phyloP scores from a whole-genome alignment of 768 basidiomycete species.

The Atractiella rhizophila region DNA sequence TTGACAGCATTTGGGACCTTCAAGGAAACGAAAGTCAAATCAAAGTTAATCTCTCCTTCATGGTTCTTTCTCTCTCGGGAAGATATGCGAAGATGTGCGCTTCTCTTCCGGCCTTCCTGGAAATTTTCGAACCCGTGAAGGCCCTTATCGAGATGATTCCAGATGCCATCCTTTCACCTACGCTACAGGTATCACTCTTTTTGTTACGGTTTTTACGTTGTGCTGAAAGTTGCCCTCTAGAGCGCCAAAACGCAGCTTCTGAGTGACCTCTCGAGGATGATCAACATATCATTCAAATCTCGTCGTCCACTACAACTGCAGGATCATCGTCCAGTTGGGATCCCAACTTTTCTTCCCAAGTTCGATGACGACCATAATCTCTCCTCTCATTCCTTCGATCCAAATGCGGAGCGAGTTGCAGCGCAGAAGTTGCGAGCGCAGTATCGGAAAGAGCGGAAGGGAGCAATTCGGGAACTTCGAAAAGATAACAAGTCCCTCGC shows the following conservation, averaged over 20 bases:
- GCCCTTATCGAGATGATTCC: slow-evolving; percentile 34
- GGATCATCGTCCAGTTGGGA: slow-evolving; percentile 85
- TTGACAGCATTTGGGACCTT: too few species aligned
- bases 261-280: slow-evolving; percentile 4
- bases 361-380: slow-evolving; percentile 37
- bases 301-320: slow-evolving; percentile 63
- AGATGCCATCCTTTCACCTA: slow-evolving; percentile 26
- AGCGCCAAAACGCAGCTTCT: neutral
- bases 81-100: slow-evolving; percentile 25
- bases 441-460: slow-evolving; percentile 87
- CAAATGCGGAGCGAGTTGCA: slow-evolving; percentile 73
- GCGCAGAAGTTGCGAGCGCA: slow-evolving; percentile 58
- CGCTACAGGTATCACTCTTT: slow-evolving; percentile 30
- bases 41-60: slow-evolving; percentile 44
- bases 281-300: slow-evolving; percentile 22
- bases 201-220: neutral
- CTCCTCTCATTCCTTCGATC: slow-evolving; percentile 38
- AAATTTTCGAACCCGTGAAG: slow-evolving; percentile 47
- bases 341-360: slow-evolving; percentile 75
- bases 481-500: slow-evolving; percentile 90
- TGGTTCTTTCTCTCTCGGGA: slow-evolving; percentile 40
- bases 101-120: slow-evolving; percentile 35
- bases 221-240: neutral
- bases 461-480: slow-evolving; percentile 80
- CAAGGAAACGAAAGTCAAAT: slow-evolving; percentile 29